Evolutionary conservation across 2,329 filamentous ascomycete species (phyloP), one percentile per base, ranked within the genome.

Genomic region (Neonectria sp.): DNA sequence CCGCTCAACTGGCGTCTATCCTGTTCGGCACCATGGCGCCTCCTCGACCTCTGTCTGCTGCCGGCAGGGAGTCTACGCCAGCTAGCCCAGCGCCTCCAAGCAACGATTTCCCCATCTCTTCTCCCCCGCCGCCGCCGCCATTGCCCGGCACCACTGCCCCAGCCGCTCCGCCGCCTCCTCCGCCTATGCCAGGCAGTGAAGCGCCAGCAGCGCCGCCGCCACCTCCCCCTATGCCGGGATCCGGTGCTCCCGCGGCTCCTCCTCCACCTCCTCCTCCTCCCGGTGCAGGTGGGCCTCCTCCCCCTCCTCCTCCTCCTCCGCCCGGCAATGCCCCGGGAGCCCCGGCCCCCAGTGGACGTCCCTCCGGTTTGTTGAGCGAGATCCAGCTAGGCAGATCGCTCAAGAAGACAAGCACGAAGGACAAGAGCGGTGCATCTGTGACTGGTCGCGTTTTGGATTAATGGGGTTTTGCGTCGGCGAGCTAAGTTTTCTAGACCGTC

Each of bases 11-110:
- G 43, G 96, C 96, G 17, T 97, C 94, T 7, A 96, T 98, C 68
- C 87, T 99, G 24, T 99, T 99, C 79, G 95, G 96, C 66, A 97
- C 95, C 58, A 98, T 99, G 95, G 95, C 90, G 11, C 95, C 96
- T 45, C 95, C 96, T 15, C 91, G 95, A 58, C 95, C 95, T 33
- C 83, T 98, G 51, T 97, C 94, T 24, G 92, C 94, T 7, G 90
- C 93, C 79, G 94, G 93, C 61, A 91, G 93, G 71, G 93, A 93
- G 74, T 85, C 85, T 9, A 78, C 83, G 21, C 79, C 83, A 17
- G 70, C 76, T 8, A 82, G 80, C 63, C 80, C 81, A 37, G 78
- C 76, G n/a, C 79, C 80, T 8, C 79, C 79, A 11, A 82, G 72
- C 55, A 83, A 75, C 75, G 83, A 81, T 67, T 81, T 80, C 64